A percentile compares a stretch with the other conserved stretches of the same genome.
Evolutionary conservation across 2,329 filamentous ascomycete genomes (phyloP).

Genomic region (Seiridium cupressi): DNA sequence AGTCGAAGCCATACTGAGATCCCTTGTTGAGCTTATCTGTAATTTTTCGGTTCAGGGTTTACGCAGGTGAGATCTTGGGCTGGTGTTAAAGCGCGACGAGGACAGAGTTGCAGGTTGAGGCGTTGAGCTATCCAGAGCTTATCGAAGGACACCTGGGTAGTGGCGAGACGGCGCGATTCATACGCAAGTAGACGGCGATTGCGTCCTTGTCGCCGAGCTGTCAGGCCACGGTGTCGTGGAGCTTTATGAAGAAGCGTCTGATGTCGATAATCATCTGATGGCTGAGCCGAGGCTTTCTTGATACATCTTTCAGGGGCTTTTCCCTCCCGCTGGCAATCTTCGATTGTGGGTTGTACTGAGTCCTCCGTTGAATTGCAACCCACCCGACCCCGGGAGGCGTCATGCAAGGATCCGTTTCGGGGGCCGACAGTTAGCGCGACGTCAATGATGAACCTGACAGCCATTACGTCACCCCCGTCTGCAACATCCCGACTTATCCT

Average conservation of each 20-base stretch:
- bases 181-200: too few relatives aligned
- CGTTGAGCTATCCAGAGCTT: too few relatives aligned
- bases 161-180: too few relatives aligned
- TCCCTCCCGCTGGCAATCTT: not conserved
- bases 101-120: too few relatives aligned
- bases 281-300: not conserved
- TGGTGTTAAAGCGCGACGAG: too few relatives aligned
- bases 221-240: not conserved
- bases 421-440: not conserved
- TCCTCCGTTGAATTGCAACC: not conserved
- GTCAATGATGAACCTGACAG: not conserved
- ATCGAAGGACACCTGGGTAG: too few relatives aligned
- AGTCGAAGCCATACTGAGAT: constrained; percentile 9
- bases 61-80: too few relatives aligned
- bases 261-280: not conserved
- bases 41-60: not conserved
- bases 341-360: not conserved
- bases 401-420: not conserved
- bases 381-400: not conserved
- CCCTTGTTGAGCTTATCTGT: not conserved
- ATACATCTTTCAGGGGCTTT: not conserved
- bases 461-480: not conserved
- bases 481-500: not conserved
- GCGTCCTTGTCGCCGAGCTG: not conserved
- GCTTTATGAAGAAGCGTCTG: not conserved